Evolutionary conservation across 2,329 filamentous ascomycete genomes (phyloP), one percentile per base, ranked within the genome.

Genomic region (Aspergillus tanneri): DNA sequence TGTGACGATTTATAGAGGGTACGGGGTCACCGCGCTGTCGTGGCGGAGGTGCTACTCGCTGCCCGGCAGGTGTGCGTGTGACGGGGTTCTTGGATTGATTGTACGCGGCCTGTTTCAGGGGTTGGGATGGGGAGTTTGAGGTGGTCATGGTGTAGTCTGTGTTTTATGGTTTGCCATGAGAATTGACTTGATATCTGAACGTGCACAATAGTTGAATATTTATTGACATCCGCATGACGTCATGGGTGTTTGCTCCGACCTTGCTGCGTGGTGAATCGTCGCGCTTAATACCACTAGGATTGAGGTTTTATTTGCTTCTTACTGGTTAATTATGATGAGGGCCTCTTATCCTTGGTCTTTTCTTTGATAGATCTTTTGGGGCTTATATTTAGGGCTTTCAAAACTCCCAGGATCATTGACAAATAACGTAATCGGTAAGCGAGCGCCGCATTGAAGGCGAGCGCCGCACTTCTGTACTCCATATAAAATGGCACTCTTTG

Each of bases 71-170:
- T 6, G 47, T 60, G 10, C 66, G 64, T 4, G 63, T 58, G 5
- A 69, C 50, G n/a, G 67, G 67, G 42, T 70, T 70, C 9, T 51
- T 49, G 42, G 60, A 21, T 52, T 68, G 64, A 25, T 53, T 52
- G 53, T 69, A 70, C 35, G 60, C 53, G 3, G 64, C 57, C 63
- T 69, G 46, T 53, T 68, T 67, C 16, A 66, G 62, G 3, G 68
- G 68, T 53, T 70, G 66, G 18, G 58, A 41, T 11, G 59, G 56
- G 49, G 61, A 58, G 19, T 64, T 36, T 14, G 38, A 59, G 23
- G 24, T 47, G 25, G 18, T 28, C 25, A 3, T 12, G 12, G 16
- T 36, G 37, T n/a, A n/a, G n/a, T 3, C 25, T 7, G 28, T 11
- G 9, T 21, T 38, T 11, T 18, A 43, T 46, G 19, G 34, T 9